Evolutionary conservation across 2,329 filamentous ascomycete genomes (phyloP).

Genomic region (Juglanconis juglandina): DNA sequence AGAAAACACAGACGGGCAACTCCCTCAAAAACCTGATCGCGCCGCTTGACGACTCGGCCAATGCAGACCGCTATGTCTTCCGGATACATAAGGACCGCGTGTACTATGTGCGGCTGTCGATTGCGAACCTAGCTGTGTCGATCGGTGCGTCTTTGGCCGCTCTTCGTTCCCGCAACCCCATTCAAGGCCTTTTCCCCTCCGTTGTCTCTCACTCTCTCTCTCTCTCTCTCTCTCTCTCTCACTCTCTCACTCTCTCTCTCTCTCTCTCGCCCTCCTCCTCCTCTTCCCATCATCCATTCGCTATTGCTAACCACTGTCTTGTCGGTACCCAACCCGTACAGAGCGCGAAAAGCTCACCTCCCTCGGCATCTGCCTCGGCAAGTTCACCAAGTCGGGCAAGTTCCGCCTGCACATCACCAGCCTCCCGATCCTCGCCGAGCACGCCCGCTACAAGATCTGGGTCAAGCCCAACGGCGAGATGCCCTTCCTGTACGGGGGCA

Average conservation of each 20-base stretch:
- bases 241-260: not conserved
- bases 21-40: slow-evolving; percentile 83
- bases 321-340: not conserved
- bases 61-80: slow-evolving; percentile 79
- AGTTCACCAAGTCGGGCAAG: slow-evolving; percentile 95
- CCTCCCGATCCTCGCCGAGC: slow-evolving; percentile 79
- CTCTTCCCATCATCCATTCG: not conserved
- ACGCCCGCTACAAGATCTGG: slow-evolving; percentile 96
- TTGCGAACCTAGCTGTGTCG: slow-evolving; percentile 88
- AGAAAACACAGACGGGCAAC: slow-evolving; percentile 55
- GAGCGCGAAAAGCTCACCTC: slow-evolving; percentile 15
- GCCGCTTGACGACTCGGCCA: slow-evolving; percentile 63
- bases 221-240: not conserved
- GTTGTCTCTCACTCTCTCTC: too few species aligned
- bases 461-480: slow-evolving; percentile 94
- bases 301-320: too few species aligned
- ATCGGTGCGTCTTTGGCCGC: slow-evolving; percentile 63
- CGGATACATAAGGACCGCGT: slow-evolving; percentile 77
- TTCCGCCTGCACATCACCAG: slow-evolving; percentile 91
- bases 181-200: not conserved
- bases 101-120: slow-evolving; percentile 85
- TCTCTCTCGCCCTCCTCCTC: not conserved
- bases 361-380: slow-evolving; percentile 47
- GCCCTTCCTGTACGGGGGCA: slow-evolving; percentile 93
- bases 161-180: not conserved